Evolutionary conservation across 208 protist species (phyloP).

Genomic region (Naegleria lovaniensis): DNA sequence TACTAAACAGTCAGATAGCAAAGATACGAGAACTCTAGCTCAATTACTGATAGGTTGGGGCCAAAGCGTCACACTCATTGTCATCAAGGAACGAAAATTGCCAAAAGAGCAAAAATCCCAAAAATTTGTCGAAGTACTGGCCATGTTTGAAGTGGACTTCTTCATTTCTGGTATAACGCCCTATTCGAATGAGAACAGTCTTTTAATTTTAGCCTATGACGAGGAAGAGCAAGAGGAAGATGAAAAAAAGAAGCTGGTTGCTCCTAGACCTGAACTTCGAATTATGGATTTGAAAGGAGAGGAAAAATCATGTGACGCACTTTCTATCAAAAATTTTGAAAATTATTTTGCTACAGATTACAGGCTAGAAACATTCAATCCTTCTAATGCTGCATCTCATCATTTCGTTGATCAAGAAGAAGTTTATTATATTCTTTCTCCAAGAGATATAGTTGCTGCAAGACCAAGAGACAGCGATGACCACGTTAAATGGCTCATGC

Average conservation of each 20-base stretch:
- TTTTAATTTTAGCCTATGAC: slow-evolving; percentile 58
- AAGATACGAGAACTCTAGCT: slow-evolving; percentile 40
- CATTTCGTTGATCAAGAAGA: slow-evolving; percentile 26
- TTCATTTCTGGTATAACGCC: slow-evolving; percentile 58
- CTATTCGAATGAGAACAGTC: slow-evolving; percentile 45
- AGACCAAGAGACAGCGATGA: slow-evolving; percentile 58
- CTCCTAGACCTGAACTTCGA: slow-evolving; percentile 54
- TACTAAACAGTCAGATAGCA: not conserved
- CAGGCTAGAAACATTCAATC: not conserved
- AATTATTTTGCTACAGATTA: not conserved
- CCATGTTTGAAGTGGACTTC: slow-evolving; percentile 53
- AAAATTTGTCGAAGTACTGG: slow-evolving; percentile 43
- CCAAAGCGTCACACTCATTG: slow-evolving; percentile 52
- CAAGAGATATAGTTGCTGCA: slow-evolving; percentile 64
- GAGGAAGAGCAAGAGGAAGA: not conserved
- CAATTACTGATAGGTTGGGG: slow-evolving; percentile 69
- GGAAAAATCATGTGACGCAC: slow-evolving; percentile 59
- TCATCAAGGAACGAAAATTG: slow-evolving; percentile 41
- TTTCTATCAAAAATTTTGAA: slow-evolving; percentile 37
- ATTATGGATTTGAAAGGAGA: slow-evolving; percentile 51
- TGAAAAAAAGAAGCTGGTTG: not conserved
- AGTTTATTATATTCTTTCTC: slow-evolving; percentile 57
- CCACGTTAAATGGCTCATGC: slow-evolving; percentile 59
- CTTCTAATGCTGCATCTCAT: slow-evolving; percentile 13
- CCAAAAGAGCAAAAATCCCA: slow-evolving; percentile 5